These are phyloP conservation scores for Suillus placidus DNA, from an alignment of 768 basidiomycete species.

Conservation along the genomic window DNA sequence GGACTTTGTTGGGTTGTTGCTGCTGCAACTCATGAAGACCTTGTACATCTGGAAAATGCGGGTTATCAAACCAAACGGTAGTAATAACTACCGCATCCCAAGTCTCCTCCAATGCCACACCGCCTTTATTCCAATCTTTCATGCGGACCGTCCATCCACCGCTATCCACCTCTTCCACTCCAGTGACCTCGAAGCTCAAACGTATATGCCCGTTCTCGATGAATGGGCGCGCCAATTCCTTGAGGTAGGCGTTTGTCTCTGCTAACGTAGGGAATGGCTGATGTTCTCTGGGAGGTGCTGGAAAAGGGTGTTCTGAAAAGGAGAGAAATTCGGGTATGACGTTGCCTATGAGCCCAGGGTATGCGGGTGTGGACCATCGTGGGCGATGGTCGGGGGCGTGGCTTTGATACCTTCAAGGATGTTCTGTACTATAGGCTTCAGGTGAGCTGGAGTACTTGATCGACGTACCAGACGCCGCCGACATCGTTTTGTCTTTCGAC, in stretches of 20 bases:
- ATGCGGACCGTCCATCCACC: constrained; percentile 45
- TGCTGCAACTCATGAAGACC: constrained; percentile 42
- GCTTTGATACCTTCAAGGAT: constrained; percentile 1
- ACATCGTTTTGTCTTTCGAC: constrained; percentile 49
- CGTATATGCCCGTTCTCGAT: constrained; percentile 37
- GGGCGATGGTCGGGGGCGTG: constrained; percentile 5
- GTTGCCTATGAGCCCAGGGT: constrained; percentile 52
- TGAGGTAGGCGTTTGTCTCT: constrained; percentile 33
- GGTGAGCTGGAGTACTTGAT: not conserved
- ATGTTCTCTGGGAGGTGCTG: constrained; percentile 20
- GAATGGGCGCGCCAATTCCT: constrained; percentile 28
- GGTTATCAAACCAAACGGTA: constrained; percentile 48
- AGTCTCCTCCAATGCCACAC: constrained; percentile 34
- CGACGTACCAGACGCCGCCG: constrained; percentile 52
- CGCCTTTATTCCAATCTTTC: constrained; percentile 38
- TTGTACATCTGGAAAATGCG: constrained; percentile 45
- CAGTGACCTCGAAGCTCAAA: constrained; percentile 43
- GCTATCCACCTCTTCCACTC: constrained; percentile 38
- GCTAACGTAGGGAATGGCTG: constrained; percentile 35
- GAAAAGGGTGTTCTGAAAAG: constrained; percentile 35
- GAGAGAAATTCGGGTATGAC: constrained; percentile 46
- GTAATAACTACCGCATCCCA: constrained; percentile 57
- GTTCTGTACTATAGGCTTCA: not conserved
- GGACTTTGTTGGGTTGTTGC: constrained; percentile 36
- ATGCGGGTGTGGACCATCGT: constrained; percentile 50